Evolutionary conservation across 2,329 filamentous ascomycete species (phyloP).

Genomic region (Botrytis deweyae): DNA sequence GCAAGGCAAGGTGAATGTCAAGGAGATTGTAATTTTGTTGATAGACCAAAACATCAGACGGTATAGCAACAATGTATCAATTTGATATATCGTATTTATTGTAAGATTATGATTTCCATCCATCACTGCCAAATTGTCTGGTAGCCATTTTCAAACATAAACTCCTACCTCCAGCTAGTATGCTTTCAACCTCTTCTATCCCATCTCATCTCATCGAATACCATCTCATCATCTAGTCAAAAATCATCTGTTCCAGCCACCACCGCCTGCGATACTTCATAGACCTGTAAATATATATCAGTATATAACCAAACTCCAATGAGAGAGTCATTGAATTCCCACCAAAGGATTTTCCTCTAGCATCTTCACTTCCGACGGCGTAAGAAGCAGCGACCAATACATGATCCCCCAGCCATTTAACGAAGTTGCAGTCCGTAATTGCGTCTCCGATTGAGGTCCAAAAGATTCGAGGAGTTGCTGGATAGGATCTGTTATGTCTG

Average conservation of each 20-base stretch:
- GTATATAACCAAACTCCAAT: background rate
- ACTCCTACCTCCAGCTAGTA: background rate
- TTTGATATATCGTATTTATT: background rate
- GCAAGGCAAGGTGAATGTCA: no score
- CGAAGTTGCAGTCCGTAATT: rapidly evolving
- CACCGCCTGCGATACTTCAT: background rate
- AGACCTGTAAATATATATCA: background rate
- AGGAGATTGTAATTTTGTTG: background rate
- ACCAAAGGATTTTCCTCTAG: background rate
- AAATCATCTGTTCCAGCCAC: no score
- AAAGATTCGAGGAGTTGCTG: conserved; percentile 3
- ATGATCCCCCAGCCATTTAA: background rate
- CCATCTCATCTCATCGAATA: background rate
- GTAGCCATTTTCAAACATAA: background rate
- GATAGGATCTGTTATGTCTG: background rate
- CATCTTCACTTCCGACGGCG: background rate
- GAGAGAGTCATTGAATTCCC: background rate
- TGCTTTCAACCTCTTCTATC: background rate
- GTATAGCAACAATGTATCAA: background rate
- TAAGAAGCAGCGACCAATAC: background rate
- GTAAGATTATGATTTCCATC: background rate
- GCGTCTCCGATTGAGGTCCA: background rate
- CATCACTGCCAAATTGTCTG: no score
- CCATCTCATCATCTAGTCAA: background rate
- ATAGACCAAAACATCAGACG: background rate